A percentile compares a stretch with the other conserved stretches of the same genome.
phyloP scores from a whole-genome alignment of 2,329 filamentous ascomycete species.

The Fusarium lateritium region DNA sequence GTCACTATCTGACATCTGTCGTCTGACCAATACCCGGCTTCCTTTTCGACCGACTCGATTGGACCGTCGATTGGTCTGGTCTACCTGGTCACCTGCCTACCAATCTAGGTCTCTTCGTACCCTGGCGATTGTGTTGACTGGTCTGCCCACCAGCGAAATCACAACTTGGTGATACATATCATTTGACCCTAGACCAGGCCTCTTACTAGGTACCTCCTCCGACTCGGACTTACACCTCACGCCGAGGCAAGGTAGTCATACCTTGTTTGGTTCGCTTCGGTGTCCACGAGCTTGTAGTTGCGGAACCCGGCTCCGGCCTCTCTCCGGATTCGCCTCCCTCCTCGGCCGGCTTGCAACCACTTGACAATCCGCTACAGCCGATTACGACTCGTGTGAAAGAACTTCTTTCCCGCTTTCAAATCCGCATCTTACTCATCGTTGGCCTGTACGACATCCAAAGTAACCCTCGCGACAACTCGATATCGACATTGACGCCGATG shows the following conservation, averaged over 20 bases:
- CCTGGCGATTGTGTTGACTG: slow-evolving; percentile 38
- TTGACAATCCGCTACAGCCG: slow-evolving; percentile 39
- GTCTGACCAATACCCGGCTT: slow-evolving; percentile 42
- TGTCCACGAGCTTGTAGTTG: slow-evolving; percentile 31
- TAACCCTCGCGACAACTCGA: slow-evolving; percentile 18
- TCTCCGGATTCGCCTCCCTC: slow-evolving; percentile 47
- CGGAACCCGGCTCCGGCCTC: slow-evolving; percentile 44
- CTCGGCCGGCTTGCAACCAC: slow-evolving; percentile 39
- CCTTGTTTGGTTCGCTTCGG: slow-evolving; percentile 31
- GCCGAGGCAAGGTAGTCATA: slow-evolving; percentile 14
- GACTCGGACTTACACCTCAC: slow-evolving; percentile 24
- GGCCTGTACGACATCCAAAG: slow-evolving; percentile 21
- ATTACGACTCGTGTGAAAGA: slow-evolving; percentile 36
- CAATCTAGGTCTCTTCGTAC: slow-evolving; percentile 35
- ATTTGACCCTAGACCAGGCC: slow-evolving; percentile 13
- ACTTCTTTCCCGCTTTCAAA: slow-evolving; percentile 28
- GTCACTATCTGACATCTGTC: slow-evolving; percentile 42
- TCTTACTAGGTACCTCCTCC: slow-evolving; percentile 18
- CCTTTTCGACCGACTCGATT: slow-evolving; percentile 37
- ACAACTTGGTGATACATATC: slow-evolving; percentile 36
- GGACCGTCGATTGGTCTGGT: slow-evolving; percentile 38
- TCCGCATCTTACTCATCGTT: slow-evolving; percentile 16
- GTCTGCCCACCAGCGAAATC: slow-evolving; percentile 41
- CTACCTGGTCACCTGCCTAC: slow-evolving; percentile 43
- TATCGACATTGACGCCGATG: slow-evolving; percentile 38